Percentiles rank a stretch among this genome's conserved stretches.
Conservation (phyloP, 345 rosid genomes). For the Durio zibethinus region DNA sequence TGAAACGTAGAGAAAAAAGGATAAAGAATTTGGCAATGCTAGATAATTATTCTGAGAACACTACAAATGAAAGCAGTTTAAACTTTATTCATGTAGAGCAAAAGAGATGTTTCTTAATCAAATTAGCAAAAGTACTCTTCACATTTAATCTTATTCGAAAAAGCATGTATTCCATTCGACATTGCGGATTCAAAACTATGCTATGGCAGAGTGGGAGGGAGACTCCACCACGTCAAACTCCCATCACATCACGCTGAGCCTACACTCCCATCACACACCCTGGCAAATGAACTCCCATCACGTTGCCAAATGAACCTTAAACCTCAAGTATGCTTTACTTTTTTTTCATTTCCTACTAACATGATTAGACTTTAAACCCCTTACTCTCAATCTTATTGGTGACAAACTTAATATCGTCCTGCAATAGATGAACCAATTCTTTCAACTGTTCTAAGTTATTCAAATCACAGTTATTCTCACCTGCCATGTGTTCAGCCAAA, state of each 20-base stretch:
- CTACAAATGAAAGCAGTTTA: background rate
- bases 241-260: no score
- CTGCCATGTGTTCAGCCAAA: background rate
- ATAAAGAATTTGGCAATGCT: background rate
- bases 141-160: background rate
- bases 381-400: constrained; percentile 1
- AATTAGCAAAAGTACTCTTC: background rate
- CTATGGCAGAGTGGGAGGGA: no score
- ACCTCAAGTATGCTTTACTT: background rate
- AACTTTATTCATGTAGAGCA: background rate
- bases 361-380: background rate
- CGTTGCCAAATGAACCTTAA: no score
- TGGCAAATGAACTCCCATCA: no score
- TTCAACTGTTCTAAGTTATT: constrained; percentile 15
- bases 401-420: constrained; percentile 15
- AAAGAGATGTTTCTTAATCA: background rate
- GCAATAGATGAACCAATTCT: constrained; percentile 5
- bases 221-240: no score
- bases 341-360: background rate
- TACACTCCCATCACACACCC: no score
- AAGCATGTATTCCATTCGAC: no score
- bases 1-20: background rate
- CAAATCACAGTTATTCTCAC: background rate
- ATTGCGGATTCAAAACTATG: no score
- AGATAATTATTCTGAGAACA: background rate